A percentile compares a stretch with the other conserved stretches of the same genome.
phyloP scores from a whole-genome alignment of 2,329 filamentous ascomycete genomes.

The Alternaria consortialis region DNA sequence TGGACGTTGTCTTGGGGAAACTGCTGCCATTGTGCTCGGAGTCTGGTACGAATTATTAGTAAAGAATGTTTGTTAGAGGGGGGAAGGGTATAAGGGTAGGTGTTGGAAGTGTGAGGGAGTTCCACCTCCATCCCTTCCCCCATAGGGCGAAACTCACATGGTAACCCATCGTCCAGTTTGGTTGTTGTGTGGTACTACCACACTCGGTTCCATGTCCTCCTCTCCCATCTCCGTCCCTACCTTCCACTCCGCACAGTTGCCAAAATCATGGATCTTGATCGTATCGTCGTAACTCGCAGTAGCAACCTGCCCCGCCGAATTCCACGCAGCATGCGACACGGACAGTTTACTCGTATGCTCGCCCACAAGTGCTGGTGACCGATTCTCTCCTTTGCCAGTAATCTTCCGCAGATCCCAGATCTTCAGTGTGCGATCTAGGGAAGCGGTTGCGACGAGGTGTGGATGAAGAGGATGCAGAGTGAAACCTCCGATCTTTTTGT shows the following conservation, averaged over 20 bases:
- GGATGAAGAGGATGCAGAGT: slow-evolving; percentile 80
- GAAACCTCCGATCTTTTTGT: slow-evolving; percentile 97
- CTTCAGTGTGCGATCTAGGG: slow-evolving; percentile 86
- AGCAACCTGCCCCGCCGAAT: slow-evolving; percentile 81
- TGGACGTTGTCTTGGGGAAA: slow-evolving; percentile 80
- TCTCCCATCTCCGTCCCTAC: slow-evolving; percentile 67
- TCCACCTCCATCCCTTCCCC: too few relatives aligned
- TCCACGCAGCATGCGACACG: slow-evolving; percentile 93
- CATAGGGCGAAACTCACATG: slow-evolving; percentile 60
- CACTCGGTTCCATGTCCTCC: slow-evolving; percentile 72
- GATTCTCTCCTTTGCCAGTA: slow-evolving; percentile 66
- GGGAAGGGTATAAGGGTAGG: too few relatives aligned
- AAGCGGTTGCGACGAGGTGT: slow-evolving; percentile 87
- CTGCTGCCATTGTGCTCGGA: slow-evolving; percentile 89
- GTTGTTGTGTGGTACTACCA: slow-evolving; percentile 84
- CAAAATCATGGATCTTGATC: slow-evolving; percentile 88
- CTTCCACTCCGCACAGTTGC: slow-evolving; percentile 56
- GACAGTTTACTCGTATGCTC: slow-evolving; percentile 84
- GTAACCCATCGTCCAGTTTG: slow-evolving; percentile 96
- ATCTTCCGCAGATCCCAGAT: slow-evolving; percentile 93
- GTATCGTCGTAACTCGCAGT: slow-evolving; percentile 96
- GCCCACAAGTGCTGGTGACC: slow-evolving; percentile 75
- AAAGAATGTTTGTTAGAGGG: not conserved
- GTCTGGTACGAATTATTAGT: slow-evolving; percentile 50
- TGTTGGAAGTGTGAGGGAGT: too few relatives aligned